Base-by-base conservation (phyloP, 495 filamentous ascomycete genomes). In the Astrothelium macrocarpum region DNA sequence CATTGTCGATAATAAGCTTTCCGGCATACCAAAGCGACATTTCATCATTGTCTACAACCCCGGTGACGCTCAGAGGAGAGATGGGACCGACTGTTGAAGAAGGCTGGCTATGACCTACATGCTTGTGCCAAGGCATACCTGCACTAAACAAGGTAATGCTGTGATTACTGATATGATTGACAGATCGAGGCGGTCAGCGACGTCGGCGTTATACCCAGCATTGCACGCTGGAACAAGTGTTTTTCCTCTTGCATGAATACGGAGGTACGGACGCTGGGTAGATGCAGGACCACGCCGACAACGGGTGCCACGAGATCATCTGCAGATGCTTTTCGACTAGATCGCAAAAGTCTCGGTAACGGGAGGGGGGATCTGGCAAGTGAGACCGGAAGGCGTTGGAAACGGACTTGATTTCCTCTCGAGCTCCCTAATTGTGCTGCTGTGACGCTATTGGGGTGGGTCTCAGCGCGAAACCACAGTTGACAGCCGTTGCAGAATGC, bases 401-500 rank as follows among this genome's bases (percentile, higher is more conserved):
- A 49, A 56, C 16, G 49, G 23, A 29, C 49, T 56, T 28, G 5
- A 29, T 25, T 56, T 56, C 7, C 34, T 29, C 7, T 29, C 2
- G 20, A 49, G 45, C 11, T 49, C 11, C 5, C 5, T 18, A 49
- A 49, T 9, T 49, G 45, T 5, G 20, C 5, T 23, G 45, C 20
- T 49, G 45, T 14, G 45, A 23, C 45, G 20, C 20, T 9, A 49
- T 20, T 12, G 49, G 49, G 20, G 20, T 56, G 49, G 20, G 9
- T n/a, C 23, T 20, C 2, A 9, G 25, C 5, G 25, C 49, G 25
- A 29, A n/a, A 56, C 25, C 25, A 16, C 49, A 56, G 49, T 56
- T 56, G 49, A 56, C 49, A 56, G 49, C 23, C 49, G 49, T 56
- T 16, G 49, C 49, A 56, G 49, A n/a, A 16, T 56, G 25, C 49